Evolutionary conservation across 306 rosid species (phyloP), one percentile per base, ranked within the genome.

Genomic region (Prunus mira): DNA sequence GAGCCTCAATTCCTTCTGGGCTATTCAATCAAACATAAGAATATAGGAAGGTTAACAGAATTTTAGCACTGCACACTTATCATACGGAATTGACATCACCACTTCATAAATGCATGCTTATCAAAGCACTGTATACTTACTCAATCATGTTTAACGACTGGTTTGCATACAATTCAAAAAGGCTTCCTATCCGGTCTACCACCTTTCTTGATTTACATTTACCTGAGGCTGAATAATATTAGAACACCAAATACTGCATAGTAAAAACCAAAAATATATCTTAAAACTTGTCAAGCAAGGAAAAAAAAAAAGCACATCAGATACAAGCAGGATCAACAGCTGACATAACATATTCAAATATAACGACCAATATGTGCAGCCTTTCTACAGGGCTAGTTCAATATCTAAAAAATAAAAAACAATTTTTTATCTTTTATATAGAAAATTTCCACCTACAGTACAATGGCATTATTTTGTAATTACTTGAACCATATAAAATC

Each of bases 1-100:
- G 90, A 61, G 83, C 77, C 79, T 85, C 88, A 62, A 91, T 85
- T 67, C 96, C 96, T 52, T 80, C 88, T 15, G 96, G 96, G 83
- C 96, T 91, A 87, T 63, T 76, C 78, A 82, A 87, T 67, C 76
- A 82, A 85, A 41, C 54, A 15, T 3, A 51, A 17, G 0, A 51
- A 19, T 12, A 18, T 24, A 41, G 18, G 25, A 57, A 58, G 13
- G 51, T 71, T 24, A 58, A 17, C 34, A 56, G 32, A 51, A 55
- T 55, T 72, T 20, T 12, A 22, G 19, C 65, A 60, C 55, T 55
- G 63, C 64, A 52, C n/a, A 54, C 1, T 18, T 12, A 3, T n/a
- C 13, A 19, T 71, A 19, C 14, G 4, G 32, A 71, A 71, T 12
- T 12, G 32, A 15, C 64, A 11, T 12, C 27, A 30, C 43, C 43